These are phyloP conservation scores for Starmerella floricola DNA, from an alignment of 805 yeast genomes.

Conservation along the genomic window DNA sequence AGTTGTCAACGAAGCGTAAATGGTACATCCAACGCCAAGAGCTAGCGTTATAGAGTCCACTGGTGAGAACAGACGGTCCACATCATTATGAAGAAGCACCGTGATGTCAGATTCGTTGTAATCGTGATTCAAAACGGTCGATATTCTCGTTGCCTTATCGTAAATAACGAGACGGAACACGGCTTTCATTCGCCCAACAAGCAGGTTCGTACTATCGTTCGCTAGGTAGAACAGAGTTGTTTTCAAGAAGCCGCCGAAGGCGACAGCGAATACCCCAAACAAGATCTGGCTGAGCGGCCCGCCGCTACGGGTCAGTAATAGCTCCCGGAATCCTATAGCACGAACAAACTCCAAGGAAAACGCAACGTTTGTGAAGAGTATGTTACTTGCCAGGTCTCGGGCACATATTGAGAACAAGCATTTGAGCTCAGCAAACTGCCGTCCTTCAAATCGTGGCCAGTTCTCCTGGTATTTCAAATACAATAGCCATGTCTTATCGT, in stretches of 20 bases:
- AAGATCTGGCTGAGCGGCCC: not conserved
- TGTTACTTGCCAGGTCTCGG: conserved; percentile 8
- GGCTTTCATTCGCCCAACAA: not conserved
- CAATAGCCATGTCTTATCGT: not conserved
- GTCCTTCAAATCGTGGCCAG: not conserved
- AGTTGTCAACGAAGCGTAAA: not conserved
- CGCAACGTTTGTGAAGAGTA: not conserved
- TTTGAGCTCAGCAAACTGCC: conserved; percentile 1
- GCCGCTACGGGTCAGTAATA: not conserved
- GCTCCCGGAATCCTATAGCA: not conserved
- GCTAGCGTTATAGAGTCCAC: not conserved
- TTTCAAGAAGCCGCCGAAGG: not conserved
- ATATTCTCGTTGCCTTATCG: conserved; percentile 3
- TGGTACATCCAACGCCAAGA: not conserved
- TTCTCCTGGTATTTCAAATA: not conserved
- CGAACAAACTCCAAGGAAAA: not conserved
- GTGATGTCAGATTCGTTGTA: conserved; percentile 3
- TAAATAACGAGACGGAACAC: conserved; percentile 2
- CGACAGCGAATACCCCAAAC: not conserved
- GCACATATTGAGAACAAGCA: conserved; percentile 4
- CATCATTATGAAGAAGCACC: conserved; percentile 2
- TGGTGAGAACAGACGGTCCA: not conserved
- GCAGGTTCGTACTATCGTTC: not conserved
- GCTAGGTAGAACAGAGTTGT: not conserved
- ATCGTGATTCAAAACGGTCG: not conserved